Base-by-base conservation (phyloP, 805 yeast species). In the Teunomyces cretensis region DNA sequence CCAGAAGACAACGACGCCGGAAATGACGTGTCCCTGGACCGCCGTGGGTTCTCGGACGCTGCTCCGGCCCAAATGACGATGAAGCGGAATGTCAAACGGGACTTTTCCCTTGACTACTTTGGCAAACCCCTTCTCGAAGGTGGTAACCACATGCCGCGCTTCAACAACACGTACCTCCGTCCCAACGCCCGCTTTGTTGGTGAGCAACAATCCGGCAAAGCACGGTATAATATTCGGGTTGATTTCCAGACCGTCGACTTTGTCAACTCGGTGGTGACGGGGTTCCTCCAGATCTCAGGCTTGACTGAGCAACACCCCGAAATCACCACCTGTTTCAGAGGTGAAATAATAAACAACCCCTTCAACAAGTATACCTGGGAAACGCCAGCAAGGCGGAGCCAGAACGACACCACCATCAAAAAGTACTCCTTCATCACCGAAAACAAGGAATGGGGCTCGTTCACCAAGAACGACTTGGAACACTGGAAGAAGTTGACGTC, bases 171-270 rank as follows among this genome's bases (percentile, higher is more conserved):
- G 2, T 79, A 76, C 44, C 65, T 87, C 14, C 76, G 78, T 45
- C 84, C 90, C 2, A 83, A 86, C 38, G 72, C 87, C 19, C 65
- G 57, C 30, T 87, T 83, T 52, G 58, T 71, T 7, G 95, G 95
- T 2, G 76, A 81, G 16, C 95, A 87, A 56, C 85, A 81, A 56
- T 80, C 88, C 9, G 88, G 86, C 0, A 67, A 77, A 47, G 74
- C 80, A 2, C 76, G 79, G 3, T 85, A 83, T 61, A 84, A 81
- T 50, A 88, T 87, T 14, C 68, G 75, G 33, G 88, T 86, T 15
- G 88, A 83, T 55, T 67, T 87, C 52, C 79, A 83, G 61, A 78
- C 77, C 39, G 86, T 86, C n/a, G 89, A 87, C 61, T 64, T 85
- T 53, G 62, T 61, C 8, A 70, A 73, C 43, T 54, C 60, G 9